Percentiles rank a stretch among this genome's conserved stretches.
These are phyloP conservation scores for Bretziella fagacearum DNA, from an alignment of 2,329 filamentous ascomycete species.

Conservation along the genomic window DNA sequence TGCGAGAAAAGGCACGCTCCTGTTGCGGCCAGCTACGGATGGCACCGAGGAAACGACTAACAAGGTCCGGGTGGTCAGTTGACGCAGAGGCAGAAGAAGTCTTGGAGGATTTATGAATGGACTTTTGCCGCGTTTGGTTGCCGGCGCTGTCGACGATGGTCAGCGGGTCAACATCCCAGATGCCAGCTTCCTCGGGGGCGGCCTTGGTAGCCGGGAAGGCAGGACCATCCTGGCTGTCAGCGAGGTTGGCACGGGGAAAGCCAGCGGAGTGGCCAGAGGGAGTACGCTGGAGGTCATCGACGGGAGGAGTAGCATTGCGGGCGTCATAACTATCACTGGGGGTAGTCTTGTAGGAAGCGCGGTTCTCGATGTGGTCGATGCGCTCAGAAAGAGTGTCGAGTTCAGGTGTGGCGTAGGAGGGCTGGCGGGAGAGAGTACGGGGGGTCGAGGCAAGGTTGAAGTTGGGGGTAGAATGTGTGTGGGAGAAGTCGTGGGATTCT, in stretches of 20 bases:
- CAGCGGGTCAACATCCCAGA: constrained; percentile 12
- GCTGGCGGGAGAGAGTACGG: constrained; percentile 2
- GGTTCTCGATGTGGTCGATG: constrained; percentile 4
- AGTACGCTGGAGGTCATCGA: too few species aligned
- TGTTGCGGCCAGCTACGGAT: constrained; percentile 10
- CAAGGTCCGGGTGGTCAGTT: neutral
- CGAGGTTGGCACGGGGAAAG: neutral
- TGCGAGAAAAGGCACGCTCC: constrained; percentile 11
- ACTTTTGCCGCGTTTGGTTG: neutral
- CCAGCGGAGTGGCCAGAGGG: too few species aligned
- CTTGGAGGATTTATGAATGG: neutral
- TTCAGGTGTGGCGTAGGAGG: neutral
- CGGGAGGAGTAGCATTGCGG: neutral
- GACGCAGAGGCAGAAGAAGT: neutral
- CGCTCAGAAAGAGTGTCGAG: constrained; percentile 4
- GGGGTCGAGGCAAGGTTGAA: neutral
- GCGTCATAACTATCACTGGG: constrained; percentile 1
- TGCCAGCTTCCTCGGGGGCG: constrained; percentile 4
- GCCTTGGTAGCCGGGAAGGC: neutral
- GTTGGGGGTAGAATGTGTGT: neutral
- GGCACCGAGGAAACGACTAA: neutral
- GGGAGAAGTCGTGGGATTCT: constrained; percentile 8
- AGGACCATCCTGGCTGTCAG: neutral
- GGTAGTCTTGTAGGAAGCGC: constrained; percentile 2
- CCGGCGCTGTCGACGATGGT: constrained; percentile 6